These are phyloP conservation scores for Blastocystis sp. DNA, from an alignment of 352 stramenopile genomes.

Conservation along the genomic window DNA sequence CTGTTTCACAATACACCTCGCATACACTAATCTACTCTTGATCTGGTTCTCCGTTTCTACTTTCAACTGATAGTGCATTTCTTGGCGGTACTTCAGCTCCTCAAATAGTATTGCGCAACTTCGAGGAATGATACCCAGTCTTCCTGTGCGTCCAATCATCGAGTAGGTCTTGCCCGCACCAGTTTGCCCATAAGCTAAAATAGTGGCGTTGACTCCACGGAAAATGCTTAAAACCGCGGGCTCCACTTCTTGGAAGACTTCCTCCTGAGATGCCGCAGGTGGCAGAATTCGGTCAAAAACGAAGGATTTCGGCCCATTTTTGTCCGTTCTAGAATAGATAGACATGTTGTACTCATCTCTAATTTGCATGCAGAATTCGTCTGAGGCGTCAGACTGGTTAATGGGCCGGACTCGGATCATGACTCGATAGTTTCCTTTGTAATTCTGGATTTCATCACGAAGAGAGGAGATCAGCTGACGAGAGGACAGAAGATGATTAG, in stretches of 20 bases:
- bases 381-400: not conserved
- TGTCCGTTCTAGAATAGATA: not conserved
- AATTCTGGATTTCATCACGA: conserved; percentile 3
- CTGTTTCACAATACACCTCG: conserved; percentile 56
- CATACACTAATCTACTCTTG: conserved; percentile 40
- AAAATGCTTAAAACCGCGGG: conserved; percentile 4
- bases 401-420: not conserved
- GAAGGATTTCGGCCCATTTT: not conserved
- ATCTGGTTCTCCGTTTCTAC: not conserved
- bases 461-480: not conserved
- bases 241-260: not conserved
- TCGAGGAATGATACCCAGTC: conserved; percentile 68
- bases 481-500: not conserved
- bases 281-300: conserved; percentile 12
- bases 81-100: conserved; percentile 62
- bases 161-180: conserved; percentile 71
- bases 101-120: conserved; percentile 68
- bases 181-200: conserved; percentile 71
- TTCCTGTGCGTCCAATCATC: conserved; percentile 69
- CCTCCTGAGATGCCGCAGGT: not conserved
- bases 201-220: conserved; percentile 67
- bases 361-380: not conserved
- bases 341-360: not conserved
- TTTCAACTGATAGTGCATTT: conserved; percentile 36
- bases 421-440: conserved; percentile 24